A percentile compares a stretch with the other conserved stretches of the same genome.
These are phyloP conservation scores for Plasmopara halstedii DNA, from an alignment of 352 stramenopile species.

Conservation along the genomic window DNA sequence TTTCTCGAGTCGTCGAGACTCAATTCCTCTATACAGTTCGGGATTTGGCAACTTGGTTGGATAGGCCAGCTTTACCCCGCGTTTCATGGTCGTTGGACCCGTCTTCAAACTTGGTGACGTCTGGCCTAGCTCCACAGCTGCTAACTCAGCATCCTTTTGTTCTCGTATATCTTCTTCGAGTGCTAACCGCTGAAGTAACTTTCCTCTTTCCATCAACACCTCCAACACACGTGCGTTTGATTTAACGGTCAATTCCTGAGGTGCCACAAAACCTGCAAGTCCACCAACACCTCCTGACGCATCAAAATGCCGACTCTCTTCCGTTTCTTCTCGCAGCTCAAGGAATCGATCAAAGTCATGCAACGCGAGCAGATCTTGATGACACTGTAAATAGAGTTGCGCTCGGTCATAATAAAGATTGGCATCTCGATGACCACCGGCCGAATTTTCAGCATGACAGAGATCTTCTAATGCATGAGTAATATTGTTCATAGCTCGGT, in stretches of 20 bases:
- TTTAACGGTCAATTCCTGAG: slow-evolving; percentile 18
- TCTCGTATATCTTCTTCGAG: slow-evolving; percentile 38
- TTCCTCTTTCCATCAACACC: slow-evolving; percentile 48
- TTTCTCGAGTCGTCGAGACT: slow-evolving; percentile 34
- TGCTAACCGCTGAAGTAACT: slow-evolving; percentile 45
- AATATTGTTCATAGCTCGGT: slow-evolving; percentile 47
- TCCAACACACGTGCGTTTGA: slow-evolving; percentile 32
- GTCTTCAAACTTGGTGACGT: neutral
- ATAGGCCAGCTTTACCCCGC: slow-evolving; percentile 3
- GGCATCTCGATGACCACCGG: slow-evolving; percentile 39
- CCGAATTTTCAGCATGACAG: slow-evolving; percentile 28
- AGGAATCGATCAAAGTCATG: slow-evolving; percentile 59
- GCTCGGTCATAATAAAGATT: slow-evolving; percentile 59
- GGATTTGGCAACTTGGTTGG: slow-evolving; percentile 12
- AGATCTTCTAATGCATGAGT: slow-evolving; percentile 48
- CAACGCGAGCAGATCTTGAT: slow-evolving; percentile 38
- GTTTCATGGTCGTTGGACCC: slow-evolving; percentile 3
- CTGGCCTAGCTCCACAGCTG: slow-evolving; percentile 40
- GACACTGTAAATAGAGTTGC: slow-evolving; percentile 38
- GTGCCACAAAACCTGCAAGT: slow-evolving; percentile 20
- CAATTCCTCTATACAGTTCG: slow-evolving; percentile 22
- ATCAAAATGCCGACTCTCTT: slow-evolving; percentile 29
- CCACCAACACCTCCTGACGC: slow-evolving; percentile 25
- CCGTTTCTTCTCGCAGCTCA: slow-evolving; percentile 50
- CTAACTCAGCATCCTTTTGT: slow-evolving; percentile 37